Evolutionary conservation across 345 rosid species (phyloP).

Genomic region (Syzygium grande): DNA sequence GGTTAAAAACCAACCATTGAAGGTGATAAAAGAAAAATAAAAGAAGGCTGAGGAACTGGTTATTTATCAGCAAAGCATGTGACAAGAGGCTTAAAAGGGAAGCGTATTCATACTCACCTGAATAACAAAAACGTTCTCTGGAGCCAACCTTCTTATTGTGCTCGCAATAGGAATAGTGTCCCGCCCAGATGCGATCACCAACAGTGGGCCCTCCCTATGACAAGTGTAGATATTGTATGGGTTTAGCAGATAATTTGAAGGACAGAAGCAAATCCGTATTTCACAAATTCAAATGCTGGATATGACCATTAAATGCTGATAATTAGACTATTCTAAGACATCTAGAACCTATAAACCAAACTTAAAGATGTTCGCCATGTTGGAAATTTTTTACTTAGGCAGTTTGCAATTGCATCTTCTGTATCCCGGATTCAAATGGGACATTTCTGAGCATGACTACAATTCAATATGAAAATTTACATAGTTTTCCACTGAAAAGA

Average conservation of each 20-base stretch:
- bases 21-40: neutral
- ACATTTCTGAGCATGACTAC: neutral
- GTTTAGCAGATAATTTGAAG: neutral
- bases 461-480: neutral
- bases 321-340: neutral
- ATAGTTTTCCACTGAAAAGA: neutral
- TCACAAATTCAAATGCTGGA: neutral
- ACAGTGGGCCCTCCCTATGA: slow-evolving; percentile 65
- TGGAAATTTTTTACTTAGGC: neutral
- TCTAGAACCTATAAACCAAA: neutral
- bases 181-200: slow-evolving; percentile 89
- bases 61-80: neutral
- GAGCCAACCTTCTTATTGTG: slow-evolving; percentile 76
- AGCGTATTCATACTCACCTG: slow-evolving; percentile 37
- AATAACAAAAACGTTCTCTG: slow-evolving; percentile 67
- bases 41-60: neutral
- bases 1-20: neutral
- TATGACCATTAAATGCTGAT: neutral
- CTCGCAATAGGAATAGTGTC: slow-evolving; percentile 71
- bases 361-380: neutral
- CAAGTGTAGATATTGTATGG: neutral
- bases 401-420: neutral
- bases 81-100: neutral
- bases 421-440: neutral
- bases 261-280: neutral